Evolutionary conservation across 2,329 filamentous ascomycete species (phyloP), one percentile per base, ranked within the genome.

Genomic region (Sporothrix dimorphospora): DNA sequence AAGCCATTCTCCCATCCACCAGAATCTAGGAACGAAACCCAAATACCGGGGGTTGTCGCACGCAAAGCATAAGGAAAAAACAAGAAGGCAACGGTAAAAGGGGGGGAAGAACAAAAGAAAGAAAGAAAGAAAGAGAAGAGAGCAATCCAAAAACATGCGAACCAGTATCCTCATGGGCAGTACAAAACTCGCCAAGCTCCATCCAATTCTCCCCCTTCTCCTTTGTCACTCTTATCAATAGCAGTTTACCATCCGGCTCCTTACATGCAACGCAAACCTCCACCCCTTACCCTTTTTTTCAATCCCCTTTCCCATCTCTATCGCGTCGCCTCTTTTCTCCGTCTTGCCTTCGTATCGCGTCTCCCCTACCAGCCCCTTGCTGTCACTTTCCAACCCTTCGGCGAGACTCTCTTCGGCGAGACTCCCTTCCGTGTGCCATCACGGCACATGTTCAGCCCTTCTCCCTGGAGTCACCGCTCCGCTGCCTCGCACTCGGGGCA

Each of bases 401-500:
- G n/a, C 38, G 4, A 27, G 21, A 14, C 11, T 27, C 21, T 12
- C 9, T 53, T 21, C 9, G n/a, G 8, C 5, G 47, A n/a, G 8
- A 16, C 7, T 8, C 16, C 47, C 8, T 21, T 6, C 47, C 16
- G 8, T 16, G 51, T 30, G 12, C 45, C 45, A 19, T 47, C 14
- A 7, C 45, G 19, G 6, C 53, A 34, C 53, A 14, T 1, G 4
- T 27, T 19, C 21, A 24, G 19, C 21, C 16, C 24, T 42, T 5
- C 4, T 21, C 30, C 49, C 21, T 57, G 11, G 14, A 3, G 6
- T 69, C 51, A 57, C 11, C 67, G 51, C 30, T 40, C 66, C 1
- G 76, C 75, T 1, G 83, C 80, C 76, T 84, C 81, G 77, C 85
- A 87, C 55, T 81, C 83, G 71, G 81, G 78, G 79, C 86, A 87